A percentile compares a stretch with the other conserved stretches of the same genome.
Conservation (phyloP, 2,329 filamentous ascomycete genomes). For the Emmonsiellopsis sp. region DNA sequence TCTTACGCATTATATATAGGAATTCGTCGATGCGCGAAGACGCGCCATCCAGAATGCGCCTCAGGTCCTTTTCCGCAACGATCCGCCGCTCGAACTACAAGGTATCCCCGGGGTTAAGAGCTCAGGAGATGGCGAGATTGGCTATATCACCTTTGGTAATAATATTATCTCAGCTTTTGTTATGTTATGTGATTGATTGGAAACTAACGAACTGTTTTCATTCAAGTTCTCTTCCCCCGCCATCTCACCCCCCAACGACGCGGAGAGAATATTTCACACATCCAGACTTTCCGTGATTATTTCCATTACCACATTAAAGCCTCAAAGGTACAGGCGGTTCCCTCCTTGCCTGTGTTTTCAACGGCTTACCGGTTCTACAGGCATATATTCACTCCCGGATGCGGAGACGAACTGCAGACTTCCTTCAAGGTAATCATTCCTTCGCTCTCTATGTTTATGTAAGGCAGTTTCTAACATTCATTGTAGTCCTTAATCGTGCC, state of each 20-base stretch:
- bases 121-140: constrained; percentile 73
- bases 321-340: constrained; percentile 58
- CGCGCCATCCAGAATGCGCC: constrained; percentile 94
- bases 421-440: constrained; percentile 68
- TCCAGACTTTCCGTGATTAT: constrained; percentile 99
- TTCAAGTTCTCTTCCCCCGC: constrained; percentile 80
- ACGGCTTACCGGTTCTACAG: constrained; percentile 27
- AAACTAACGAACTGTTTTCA: constrained; percentile 9
- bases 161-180: constrained; percentile 15
- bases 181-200: neutral
- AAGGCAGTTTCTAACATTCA: constrained; percentile 25
- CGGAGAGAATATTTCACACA: constrained; percentile 94
- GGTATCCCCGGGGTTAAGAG: constrained; percentile 73
- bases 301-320: constrained; percentile 99
- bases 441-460: neutral
- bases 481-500: constrained; percentile 81
- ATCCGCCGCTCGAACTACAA: constrained; percentile 85
- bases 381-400: constrained; percentile 98
- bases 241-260: constrained; percentile 86
- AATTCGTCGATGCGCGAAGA: constrained; percentile 93
- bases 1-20: constrained; percentile 31
- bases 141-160: constrained; percentile 94
- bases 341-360: constrained; percentile 1
- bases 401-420: constrained; percentile 94
- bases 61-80: constrained; percentile 91